Evolutionary conservation across 192 early-diverging fungal genomes (phyloP), one percentile per base, ranked within the genome.

Genomic region (Coemansia sp.): DNA sequence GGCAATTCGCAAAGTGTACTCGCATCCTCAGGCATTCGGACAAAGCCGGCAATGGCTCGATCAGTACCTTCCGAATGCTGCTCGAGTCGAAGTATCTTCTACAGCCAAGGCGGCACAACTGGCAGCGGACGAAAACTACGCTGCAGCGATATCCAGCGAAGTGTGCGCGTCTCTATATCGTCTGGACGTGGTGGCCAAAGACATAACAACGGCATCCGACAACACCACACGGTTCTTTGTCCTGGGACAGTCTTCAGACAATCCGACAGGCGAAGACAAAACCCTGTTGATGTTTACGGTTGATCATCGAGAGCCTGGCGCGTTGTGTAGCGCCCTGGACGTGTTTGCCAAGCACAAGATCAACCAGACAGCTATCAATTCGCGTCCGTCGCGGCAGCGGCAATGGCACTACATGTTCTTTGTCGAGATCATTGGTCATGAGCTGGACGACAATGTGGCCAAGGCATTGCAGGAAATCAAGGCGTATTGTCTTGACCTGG

Each of bases 401-500:
- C 85, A 82, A 56, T 95, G 93, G 93, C 90, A 96, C 65, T 98
- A 94, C 69, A 85, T 90, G 55, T 98, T 95, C 70, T 93, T 96
- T 82, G 82, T 95, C 31, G 93, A 98, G 64, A 85, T 90, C 50
- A 80, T 82, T 28, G 95, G 93, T 8, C 93, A 97, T 63, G 74
- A 76, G 37, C 77, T 84, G 16, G 85, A 91, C 60, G 70, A 64
- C 11, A 78, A 81, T 11, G 85, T 96, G 12, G 62, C 70, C 12
- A 64, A 61, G 15, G 93, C 92, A 0, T 58, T 96, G 38, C 42
- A 76, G 11, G 85, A 92, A 31, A 64, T 94, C 51, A 80, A 87
- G 42, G 49, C 76, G 37, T 87, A 71, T 63, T 93, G 91, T 42
- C 60, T 88, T 31, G 87, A 92, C 52, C 64, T 94, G 21, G 76